Evolutionary conservation across 2,329 filamentous ascomycete genomes (phyloP), one percentile per base, ranked within the genome.

Genomic region (Exophiala xenobiotica): DNA sequence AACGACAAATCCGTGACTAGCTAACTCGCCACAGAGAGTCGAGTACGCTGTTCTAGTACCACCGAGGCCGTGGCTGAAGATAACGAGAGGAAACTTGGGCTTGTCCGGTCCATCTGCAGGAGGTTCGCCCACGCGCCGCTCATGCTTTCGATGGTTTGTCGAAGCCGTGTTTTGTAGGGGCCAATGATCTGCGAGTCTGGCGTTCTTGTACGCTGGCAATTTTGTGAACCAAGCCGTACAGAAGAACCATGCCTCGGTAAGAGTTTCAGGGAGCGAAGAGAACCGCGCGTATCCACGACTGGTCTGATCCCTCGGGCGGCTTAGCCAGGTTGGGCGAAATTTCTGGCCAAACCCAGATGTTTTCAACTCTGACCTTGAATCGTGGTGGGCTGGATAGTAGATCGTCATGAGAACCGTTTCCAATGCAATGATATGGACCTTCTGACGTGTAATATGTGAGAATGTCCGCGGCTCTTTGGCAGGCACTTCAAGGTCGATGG

Each of bases 1-100:
- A 0, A 87, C 81, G 0, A 87, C 71, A 59, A 86, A 84, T 0
- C 83, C 82, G 58, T 84, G 82, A 61, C 80, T 83, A 0, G 82
- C 83, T 57, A 87, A 79, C 57, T 87, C 82, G 6, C 82, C 81
- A 58, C 82, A 86, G 1, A 86, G 70, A 12, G 77, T 76, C 14
- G 79, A 83, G 61, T 84, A 85, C 56, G 77, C 78, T 2, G 82
- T 85, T 40, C 82, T 70, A 1, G 80, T 84, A 0, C 82, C 83
- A 4, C 83, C 82, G 4, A 87, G 67, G 0, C 83, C 83, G 65
- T 87, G 83, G 60, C 80, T 84, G 65, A 87, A 87, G 18, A 87
- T 72, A 26, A 87, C 71, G 18, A 86, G 68, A 1, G 83, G 82
- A 53, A 86, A 86, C 3, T 56, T 71, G 0, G 80, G 78, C 23